Evolutionary conservation across 305 asterid genomes (phyloP).

Genomic region (Fraxinus dipetala): DNA sequence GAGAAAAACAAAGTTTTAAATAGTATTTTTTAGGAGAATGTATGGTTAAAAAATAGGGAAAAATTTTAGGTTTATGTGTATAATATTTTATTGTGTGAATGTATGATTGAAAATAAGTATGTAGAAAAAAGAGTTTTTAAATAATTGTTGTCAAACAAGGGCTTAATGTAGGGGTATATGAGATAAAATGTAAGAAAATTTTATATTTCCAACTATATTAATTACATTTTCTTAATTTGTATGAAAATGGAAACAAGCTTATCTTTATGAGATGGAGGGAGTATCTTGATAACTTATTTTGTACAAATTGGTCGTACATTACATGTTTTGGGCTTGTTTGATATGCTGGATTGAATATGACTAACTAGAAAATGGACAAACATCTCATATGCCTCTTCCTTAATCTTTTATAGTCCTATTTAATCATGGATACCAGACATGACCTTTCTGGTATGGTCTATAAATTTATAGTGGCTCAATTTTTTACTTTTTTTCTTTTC

Average conservation of each 20-base stretch:
- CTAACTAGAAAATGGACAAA: neutral
- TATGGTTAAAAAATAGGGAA: no score
- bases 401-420: neutral
- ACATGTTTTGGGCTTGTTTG: neutral
- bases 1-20: neutral
- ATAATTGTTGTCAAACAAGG: neutral
- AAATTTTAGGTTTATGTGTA: no score
- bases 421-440: neutral
- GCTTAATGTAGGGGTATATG: neutral
- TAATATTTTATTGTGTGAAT: neutral
- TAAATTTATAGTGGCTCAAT: slow-evolving; percentile 10
- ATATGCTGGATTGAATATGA: neutral
- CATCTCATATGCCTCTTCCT: neutral
- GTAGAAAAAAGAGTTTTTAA: neutral
- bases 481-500: neutral
- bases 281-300: slow-evolving; percentile 4
- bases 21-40: neutral
- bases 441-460: neutral
- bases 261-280: neutral
- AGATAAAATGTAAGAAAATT: neutral
- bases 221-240: neutral
- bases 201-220: neutral
- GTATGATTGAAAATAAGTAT: neutral
- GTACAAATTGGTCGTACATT: neutral
- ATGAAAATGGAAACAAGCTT: neutral